Evolutionary conservation across 495 filamentous ascomycete species (phyloP).

Genomic region (Xanthoparmelia taractica): DNA sequence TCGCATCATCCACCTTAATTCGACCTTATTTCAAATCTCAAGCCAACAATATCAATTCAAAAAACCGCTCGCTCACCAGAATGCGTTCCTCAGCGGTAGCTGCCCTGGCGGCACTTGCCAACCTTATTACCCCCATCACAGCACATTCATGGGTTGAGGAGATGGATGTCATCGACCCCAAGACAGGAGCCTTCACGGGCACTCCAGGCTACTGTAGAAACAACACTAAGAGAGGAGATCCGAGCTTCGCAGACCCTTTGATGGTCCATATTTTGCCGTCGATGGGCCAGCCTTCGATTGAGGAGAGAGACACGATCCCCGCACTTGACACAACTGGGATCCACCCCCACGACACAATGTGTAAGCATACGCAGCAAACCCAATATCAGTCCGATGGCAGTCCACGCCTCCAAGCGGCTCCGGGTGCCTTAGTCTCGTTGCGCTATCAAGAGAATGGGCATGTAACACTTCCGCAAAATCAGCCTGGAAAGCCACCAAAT

Average conservation of each 20-base stretch:
- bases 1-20: constrained; percentile 1
- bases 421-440: constrained; percentile 64
- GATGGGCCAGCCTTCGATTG: constrained; percentile 23
- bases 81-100: constrained; percentile 16
- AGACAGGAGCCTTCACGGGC: constrained; percentile 63
- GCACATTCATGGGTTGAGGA: constrained; percentile 79
- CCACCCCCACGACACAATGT: constrained; percentile 41
- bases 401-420: constrained; percentile 55
- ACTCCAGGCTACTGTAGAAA: constrained; percentile 59
- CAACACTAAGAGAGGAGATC: constrained; percentile 44
- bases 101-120: constrained; percentile 28
- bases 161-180: constrained; percentile 57
- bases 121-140: constrained; percentile 33
- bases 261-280: constrained; percentile 49
- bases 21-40: constrained; percentile 11
- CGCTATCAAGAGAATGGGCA: constrained; percentile 84
- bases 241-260: constrained; percentile 42
- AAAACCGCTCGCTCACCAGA: not conserved
- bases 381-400: constrained; percentile 47
- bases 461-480: constrained; percentile 56
- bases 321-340: constrained; percentile 31
- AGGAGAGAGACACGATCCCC: constrained; percentile 27
- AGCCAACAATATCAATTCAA: not conserved
- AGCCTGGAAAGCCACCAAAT: constrained; percentile 54
- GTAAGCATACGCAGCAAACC: constrained; percentile 45